Base-by-base conservation (phyloP, 2,329 filamentous ascomycete genomes). In the Aspergillus sergii region DNA sequence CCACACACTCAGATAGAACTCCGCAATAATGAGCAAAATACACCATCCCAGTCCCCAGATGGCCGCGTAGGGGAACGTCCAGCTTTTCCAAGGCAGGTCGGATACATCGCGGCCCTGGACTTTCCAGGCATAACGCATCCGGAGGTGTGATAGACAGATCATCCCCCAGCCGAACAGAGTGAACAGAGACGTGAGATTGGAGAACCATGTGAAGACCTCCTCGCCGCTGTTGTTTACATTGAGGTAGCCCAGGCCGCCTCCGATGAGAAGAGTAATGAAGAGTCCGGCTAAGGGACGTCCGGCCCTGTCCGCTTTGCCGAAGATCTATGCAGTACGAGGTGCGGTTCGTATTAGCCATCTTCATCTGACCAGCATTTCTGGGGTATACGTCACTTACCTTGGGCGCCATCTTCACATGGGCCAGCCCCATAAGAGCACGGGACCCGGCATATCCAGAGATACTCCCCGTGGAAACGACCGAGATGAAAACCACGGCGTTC, bases 211-310 rank as follows among this genome's bases (percentile, higher is more conserved):
- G 67, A 83, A 84, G 43, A 83, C 82, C 3, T 77, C 72, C 0
- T 76, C 69, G 2, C 80, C 79, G 30, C 72, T 78, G 63, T 81
- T 72, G 68, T 61, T 75, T 30, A 81, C 78, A 64, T 83, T 82
- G 23, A 83, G 76, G 63, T 81, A 82, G 39, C 73, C 71, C 5
- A 82, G 75, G 0, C 75, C 80, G 16, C 94, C 80, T 11, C 91
- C 91, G 14, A 89, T 79, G 11, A 92, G 90, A 14, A 94, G 81
- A 30, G 93, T 81, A 26, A 86, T 83, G 1, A 84, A 86, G 4
- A 94, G 79, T 1, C 84, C 82, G 50, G 78, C 78, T 39, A 86
- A 75, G 0, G 79, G 79, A 4, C 78, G 78, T 21, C 78, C 79
- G 3, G 54, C 64, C 45, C 67, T 73, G 64, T 80, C 77, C 7